Base-by-base conservation (phyloP, 2,329 filamentous ascomycete species). In the Aspergillus glaucus region DNA sequence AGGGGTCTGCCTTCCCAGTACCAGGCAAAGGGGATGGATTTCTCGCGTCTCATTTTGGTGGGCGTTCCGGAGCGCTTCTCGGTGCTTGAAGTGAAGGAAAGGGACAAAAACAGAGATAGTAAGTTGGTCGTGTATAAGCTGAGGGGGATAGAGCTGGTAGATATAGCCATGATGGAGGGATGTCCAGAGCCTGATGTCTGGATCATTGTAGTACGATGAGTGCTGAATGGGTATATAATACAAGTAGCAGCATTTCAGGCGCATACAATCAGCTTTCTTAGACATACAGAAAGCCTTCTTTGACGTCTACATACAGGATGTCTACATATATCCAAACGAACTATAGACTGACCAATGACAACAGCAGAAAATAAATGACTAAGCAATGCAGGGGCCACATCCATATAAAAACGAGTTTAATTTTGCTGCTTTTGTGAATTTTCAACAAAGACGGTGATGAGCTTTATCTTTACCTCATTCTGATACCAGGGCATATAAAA, bases 1-100 rank as follows among this genome's bases (percentile, higher is more conserved):
- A 58, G 48, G 8, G 59, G 44, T 37, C 59, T 58, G 47, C 58
- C 57, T 19, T 51, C 44, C 57, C 55, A 62, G 48, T 59, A 61
- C 57, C 58, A 61, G 19, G 43, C 44, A 28, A 52, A 61, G 21
- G 59, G 60, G 7, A 61, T 50, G 43, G 22, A 21, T 15, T n/a
- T 42, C 19, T 46, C 37, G 7, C 41, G 43, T 37, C 39, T 52
- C 45, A 47, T 50, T 15, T 36, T 47, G 30, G 10, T 30, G 37
- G 39, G 9, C 24, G 12, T 30, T 30, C 10, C 26, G 9, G 26
- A 30, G 10, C 39, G 9, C 12, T 41, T 42, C 10, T 41, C 12
- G 21, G n/a, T 30, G 10, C 10, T 12, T 30, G 10, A 30, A 30
- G 15, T 21, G 17, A 42, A 34, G 15, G n/a, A 44, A 28, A 12